A percentile compares a stretch with the other conserved stretches of the same genome.
Conservation (phyloP, 2,329 filamentous ascomycete species). For the Monosporascus sp. region DNA sequence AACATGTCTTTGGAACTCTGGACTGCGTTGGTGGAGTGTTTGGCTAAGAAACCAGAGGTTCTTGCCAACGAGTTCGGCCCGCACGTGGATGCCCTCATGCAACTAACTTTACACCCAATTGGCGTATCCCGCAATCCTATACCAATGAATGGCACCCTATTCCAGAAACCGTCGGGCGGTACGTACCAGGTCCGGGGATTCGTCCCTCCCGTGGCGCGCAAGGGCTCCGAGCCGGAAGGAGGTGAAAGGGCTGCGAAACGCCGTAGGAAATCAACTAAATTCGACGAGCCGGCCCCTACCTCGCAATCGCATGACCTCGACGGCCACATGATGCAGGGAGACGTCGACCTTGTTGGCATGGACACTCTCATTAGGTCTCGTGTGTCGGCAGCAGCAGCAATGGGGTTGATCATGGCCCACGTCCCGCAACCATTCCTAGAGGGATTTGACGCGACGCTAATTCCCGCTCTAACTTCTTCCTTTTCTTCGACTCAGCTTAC, state of each 20-base stretch:
- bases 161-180: slow-evolving; percentile 89
- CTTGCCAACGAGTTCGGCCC: slow-evolving; percentile 67
- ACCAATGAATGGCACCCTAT: slow-evolving; percentile 82
- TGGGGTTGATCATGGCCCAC: slow-evolving; percentile 75
- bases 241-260: slow-evolving; percentile 65
- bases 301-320: slow-evolving; percentile 90
- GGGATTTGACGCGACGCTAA: slow-evolving; percentile 58
- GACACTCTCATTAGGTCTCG: slow-evolving; percentile 86
- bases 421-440: slow-evolving; percentile 61
- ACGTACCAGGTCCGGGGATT: slow-evolving; percentile 59
- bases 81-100: slow-evolving; percentile 76
- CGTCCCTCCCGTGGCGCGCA: slow-evolving; percentile 37
- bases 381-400: slow-evolving; percentile 77
- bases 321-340: slow-evolving; percentile 95
- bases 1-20: slow-evolving; percentile 83
- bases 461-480: slow-evolving; percentile 63
- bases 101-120: slow-evolving; percentile 82
- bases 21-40: slow-evolving; percentile 66
- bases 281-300: slow-evolving; percentile 58
- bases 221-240: slow-evolving; percentile 46
- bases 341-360: slow-evolving; percentile 87
- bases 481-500: slow-evolving; percentile 84
- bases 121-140: slow-evolving; percentile 87
- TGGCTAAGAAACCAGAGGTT: slow-evolving; percentile 58
- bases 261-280: slow-evolving; percentile 78